phyloP scores from a whole-genome alignment of 805 yeast species.

The Candida boleticola region DNA sequence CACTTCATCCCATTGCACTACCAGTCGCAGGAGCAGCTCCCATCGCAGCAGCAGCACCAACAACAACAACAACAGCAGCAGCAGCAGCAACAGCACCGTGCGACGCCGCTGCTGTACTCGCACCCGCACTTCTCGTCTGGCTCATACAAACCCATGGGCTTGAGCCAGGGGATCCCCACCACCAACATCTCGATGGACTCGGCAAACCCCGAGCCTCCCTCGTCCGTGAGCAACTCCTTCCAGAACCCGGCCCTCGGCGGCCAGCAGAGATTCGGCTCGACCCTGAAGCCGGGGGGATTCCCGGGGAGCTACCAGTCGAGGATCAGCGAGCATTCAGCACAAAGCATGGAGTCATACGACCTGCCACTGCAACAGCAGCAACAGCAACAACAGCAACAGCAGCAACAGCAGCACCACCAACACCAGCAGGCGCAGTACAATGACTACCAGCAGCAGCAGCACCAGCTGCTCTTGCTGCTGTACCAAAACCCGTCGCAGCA shows the following conservation, averaged over 20 bases:
- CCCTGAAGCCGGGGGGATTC: too few species aligned
- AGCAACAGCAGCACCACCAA: constrained; percentile 6
- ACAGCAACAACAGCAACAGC: constrained; percentile 12
- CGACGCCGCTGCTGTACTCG: constrained; percentile 7
- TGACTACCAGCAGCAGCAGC: constrained; percentile 4
- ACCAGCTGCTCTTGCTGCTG: background rate
- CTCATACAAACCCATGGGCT: constrained; percentile 13
- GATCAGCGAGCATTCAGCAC: background rate
- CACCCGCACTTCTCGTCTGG: constrained; percentile 4
- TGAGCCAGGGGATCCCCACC: constrained; percentile 46
- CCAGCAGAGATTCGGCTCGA: background rate
- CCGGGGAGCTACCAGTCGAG: background rate
- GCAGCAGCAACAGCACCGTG: constrained; percentile 10
- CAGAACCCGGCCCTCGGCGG: background rate
- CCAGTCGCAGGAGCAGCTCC: constrained; percentile 3
- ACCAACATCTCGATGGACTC: constrained; percentile 52
- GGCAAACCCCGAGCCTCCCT: constrained; percentile 23
- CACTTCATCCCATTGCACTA: constrained; percentile 7
- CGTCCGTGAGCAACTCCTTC: constrained; percentile 5
- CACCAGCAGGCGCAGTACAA: background rate
- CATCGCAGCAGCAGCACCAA: constrained; percentile 10
- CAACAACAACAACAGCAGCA: constrained; percentile 13
- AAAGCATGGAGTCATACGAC: constrained; percentile 1
- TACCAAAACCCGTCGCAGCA: constrained; percentile 1
- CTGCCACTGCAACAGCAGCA: constrained; percentile 11